Evolutionary conservation across 225 moss, liverwort and hornwort genomes (phyloP).

Genomic region (Polytrichum formosum): DNA sequence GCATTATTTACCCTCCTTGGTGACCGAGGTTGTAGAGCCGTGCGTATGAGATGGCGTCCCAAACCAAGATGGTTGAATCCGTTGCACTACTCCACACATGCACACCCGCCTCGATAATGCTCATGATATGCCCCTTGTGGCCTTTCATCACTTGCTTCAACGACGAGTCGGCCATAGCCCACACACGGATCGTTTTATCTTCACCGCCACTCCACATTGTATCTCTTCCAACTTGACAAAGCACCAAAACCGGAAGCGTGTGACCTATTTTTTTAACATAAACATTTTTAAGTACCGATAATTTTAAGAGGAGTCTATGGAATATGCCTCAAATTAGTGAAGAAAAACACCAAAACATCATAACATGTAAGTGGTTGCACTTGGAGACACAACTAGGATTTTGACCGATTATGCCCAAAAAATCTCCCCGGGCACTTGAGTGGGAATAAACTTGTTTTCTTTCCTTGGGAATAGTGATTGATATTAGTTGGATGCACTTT

Average conservation of each 20-base stretch:
- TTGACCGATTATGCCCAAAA: too few species aligned
- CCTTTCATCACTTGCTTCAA: constrained; percentile 19
- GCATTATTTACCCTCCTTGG: constrained; percentile 47
- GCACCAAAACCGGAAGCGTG: constrained; percentile 34
- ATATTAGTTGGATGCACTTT: too few species aligned
- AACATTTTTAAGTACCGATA: not conserved
- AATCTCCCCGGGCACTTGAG: too few species aligned
- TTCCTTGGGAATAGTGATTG: not conserved
- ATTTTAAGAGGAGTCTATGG: too few species aligned
- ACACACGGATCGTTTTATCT: constrained; percentile 40
- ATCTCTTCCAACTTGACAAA: constrained; percentile 46
- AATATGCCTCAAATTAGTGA: too few species aligned
- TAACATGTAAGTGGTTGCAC: too few species aligned
- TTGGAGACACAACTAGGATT: too few species aligned
- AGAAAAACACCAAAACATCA: too few species aligned
- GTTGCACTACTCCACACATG: constrained; percentile 50
- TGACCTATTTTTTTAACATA: constrained; percentile 20
- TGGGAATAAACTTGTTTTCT: too few species aligned
- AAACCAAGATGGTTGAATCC: constrained; percentile 54
- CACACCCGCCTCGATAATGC: constrained; percentile 23
- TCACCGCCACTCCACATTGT: constrained; percentile 61
- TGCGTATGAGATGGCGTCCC: constrained; percentile 39
- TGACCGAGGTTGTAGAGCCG: constrained; percentile 46
- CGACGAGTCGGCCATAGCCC: constrained; percentile 18
- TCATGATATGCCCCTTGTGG: constrained; percentile 22